phyloP scores from a whole-genome alignment of 805 yeast genomes.

The Pichia cabralensis region DNA sequence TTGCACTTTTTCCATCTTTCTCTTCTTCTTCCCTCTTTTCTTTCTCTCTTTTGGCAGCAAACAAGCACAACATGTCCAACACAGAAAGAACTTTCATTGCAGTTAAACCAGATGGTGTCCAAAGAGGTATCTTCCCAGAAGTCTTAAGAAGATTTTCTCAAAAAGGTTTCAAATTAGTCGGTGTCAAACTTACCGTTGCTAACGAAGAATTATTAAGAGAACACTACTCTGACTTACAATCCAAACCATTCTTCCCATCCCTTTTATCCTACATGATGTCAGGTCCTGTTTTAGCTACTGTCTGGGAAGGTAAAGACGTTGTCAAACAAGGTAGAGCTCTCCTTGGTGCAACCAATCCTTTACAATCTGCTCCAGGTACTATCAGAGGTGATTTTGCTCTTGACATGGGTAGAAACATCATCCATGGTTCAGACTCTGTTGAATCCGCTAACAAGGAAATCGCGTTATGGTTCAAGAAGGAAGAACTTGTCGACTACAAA shows the following conservation, averaged over 20 bases:
- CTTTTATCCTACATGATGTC: slow-evolving; percentile 92
- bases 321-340: slow-evolving; percentile 97
- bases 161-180: slow-evolving; percentile 97
- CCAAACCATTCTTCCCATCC: slow-evolving; percentile 97
- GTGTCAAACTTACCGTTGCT: slow-evolving; percentile 84
- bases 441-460: slow-evolving; percentile 96
- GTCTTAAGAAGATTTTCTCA: slow-evolving; percentile 90
- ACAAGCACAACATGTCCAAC: slow-evolving; percentile 35
- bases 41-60: neutral
- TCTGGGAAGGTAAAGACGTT: slow-evolving; percentile 99
- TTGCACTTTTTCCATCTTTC: neutral
- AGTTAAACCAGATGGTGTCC: slow-evolving; percentile 99
- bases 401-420: slow-evolving; percentile 98
- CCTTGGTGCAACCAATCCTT: slow-evolving; percentile 99
- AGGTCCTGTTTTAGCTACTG: slow-evolving; percentile 98
- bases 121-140: slow-evolving; percentile 90
- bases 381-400: slow-evolving; percentile 98
- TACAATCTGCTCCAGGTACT: slow-evolving; percentile 96
- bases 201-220: slow-evolving; percentile 78
- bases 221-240: slow-evolving; percentile 92
- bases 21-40: neutral
- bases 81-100: slow-evolving; percentile 88
- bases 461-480: slow-evolving; percentile 94
- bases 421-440: slow-evolving; percentile 99
- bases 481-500: slow-evolving; percentile 89